Base-by-base conservation (phyloP, 208 protist genomes). In the Porcisia hertigi region DNA sequence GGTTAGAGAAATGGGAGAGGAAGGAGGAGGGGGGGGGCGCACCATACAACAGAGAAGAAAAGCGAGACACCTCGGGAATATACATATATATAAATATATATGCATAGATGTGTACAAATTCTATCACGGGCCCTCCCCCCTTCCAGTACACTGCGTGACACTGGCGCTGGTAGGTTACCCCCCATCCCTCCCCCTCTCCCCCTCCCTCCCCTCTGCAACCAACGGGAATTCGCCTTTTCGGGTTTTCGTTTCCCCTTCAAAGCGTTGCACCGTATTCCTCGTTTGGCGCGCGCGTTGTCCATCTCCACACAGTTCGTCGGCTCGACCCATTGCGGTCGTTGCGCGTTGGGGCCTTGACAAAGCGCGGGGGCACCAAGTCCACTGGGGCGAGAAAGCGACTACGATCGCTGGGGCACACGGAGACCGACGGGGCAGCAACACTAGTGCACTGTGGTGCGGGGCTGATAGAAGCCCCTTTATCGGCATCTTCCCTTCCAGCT, bases 221-320 rank as follows among this genome's bases (percentile, higher is more conserved):
- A 65, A 18, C 60, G 36, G 16, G 1, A 25, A 16, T 9, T 39
- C 3, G 6, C 23, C 34, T n/a, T 2, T n/a, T 65, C 23, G 36
- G 3, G 0, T 34, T 49, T 34, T 47, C 59, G 25, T 23, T 52
- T 3, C 9, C 30, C 30, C 30, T 30, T 30, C 30, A 30, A 30
- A 43, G 6, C 12, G 25, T 20, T 20, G 16, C 16, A 36, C 47
- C 66, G 34, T n/a, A 54, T 11, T 43, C 23, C 23, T 11, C 30
- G 23, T 16, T 9, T 11, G 47, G 39, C 18, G 66, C 39, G 25
- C 47, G 25, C 12, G 16, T 20, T 9, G 66, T 71, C 66, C 66
- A 71, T 41, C 25, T 57, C 66, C 66, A 71, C 23, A 71, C 66
- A 41, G 66, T 57, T 11, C 66, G 66, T 41, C 66, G 66, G 25